A percentile compares a stretch with the other conserved stretches of the same genome.
Evolutionary conservation across 2,329 filamentous ascomycete genomes (phyloP).

Genomic region (Aureobasidium sp.): DNA sequence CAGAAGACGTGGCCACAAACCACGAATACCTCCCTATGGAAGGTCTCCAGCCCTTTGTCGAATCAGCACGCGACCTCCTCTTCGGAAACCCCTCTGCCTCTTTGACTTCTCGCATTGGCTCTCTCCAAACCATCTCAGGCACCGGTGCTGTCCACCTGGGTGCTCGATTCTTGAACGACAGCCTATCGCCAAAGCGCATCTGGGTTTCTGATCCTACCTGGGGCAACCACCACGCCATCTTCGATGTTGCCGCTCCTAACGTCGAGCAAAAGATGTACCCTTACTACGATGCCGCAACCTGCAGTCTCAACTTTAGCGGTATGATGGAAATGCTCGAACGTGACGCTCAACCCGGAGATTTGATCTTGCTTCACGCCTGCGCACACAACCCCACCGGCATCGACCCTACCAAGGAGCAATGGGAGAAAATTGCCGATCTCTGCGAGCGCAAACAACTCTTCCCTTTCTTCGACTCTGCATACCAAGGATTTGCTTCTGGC

Average conservation of each 20-base stretch:
- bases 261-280: conserved; percentile 16
- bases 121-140: conserved; percentile 82
- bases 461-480: conserved; percentile 31
- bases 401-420: conserved; percentile 28
- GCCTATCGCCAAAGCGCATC: conserved; percentile 47
- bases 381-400: conserved; percentile 33
- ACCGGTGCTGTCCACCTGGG: conserved; percentile 87
- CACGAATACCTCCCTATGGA: conserved; percentile 95
- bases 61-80: conserved; percentile 20
- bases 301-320: conserved; percentile 24
- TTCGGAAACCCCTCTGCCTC: conserved; percentile 19
- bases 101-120: conserved; percentile 17
- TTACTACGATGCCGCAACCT: conserved; percentile 23
- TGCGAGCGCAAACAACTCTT: conserved; percentile 24
- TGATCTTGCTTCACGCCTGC: conserved; percentile 30
- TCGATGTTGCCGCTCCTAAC: conserved; percentile 17
- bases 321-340: conserved; percentile 21
- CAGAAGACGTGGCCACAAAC: conserved; percentile 30
- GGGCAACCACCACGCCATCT: conserved; percentile 27
- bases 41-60: conserved; percentile 62
- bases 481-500: conserved; percentile 32
- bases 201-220: conserved; percentile 28
- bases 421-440: conserved; percentile 25
- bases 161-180: conserved; percentile 79
- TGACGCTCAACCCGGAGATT: conserved; percentile 22